Conservation (phyloP, 2,329 filamentous ascomycete genomes). For the Madurella fahalii region DNA sequence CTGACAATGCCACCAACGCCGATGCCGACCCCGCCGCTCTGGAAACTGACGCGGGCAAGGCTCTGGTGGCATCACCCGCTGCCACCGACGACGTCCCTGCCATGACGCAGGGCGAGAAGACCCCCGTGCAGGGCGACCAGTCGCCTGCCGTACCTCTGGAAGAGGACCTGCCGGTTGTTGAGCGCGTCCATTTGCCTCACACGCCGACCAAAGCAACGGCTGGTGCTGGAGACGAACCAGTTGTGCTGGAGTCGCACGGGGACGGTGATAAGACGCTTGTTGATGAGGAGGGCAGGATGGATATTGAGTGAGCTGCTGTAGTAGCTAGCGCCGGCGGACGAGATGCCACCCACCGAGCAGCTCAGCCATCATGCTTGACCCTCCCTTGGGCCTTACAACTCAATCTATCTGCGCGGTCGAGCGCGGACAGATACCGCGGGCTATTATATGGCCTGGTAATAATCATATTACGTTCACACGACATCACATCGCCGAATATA, state of each 20-base stretch:
- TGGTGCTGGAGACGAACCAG: constrained; percentile 2
- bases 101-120: constrained; percentile 23
- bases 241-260: constrained; percentile 16
- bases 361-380: too few species aligned
- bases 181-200: constrained; percentile 1
- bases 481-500: too few species aligned
- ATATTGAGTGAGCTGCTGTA: constrained; percentile 12
- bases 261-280: constrained; percentile 17
- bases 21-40: not conserved
- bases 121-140: constrained; percentile 11
- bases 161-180: not conserved
- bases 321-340: too few species aligned
- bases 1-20: constrained; percentile 11
- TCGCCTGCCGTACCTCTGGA: constrained; percentile 11
- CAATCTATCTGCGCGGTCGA: too few species aligned
- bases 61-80: constrained; percentile 20
- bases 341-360: too few species aligned
- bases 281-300: constrained; percentile 11
- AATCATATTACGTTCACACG: too few species aligned
- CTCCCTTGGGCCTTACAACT: too few species aligned
- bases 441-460: too few species aligned
- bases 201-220: constrained; percentile 15
- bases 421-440: too few species aligned
- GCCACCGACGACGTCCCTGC: constrained; percentile 23
- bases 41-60: constrained; percentile 14